Evolutionary conservation across 192 early-diverging fungal genomes (phyloP).

Genomic region (Geosiphon pyriformis): DNA sequence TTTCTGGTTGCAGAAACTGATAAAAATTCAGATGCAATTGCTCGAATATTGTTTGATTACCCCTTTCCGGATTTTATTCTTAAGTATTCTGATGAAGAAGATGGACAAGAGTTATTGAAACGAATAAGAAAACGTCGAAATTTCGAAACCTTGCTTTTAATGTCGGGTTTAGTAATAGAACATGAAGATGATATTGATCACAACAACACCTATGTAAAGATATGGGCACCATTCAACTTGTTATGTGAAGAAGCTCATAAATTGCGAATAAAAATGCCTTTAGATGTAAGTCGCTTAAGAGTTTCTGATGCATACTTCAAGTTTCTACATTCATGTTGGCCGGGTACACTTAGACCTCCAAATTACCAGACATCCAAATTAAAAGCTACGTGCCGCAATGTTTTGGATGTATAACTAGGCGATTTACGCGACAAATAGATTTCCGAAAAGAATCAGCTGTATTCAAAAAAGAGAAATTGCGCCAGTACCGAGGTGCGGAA

Average conservation of each 20-base stretch:
- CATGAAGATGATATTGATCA: constrained; percentile 32
- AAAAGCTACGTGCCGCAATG: constrained; percentile 21
- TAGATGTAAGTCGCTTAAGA: constrained; percentile 24
- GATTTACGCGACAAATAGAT: constrained; percentile 20
- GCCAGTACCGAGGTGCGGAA: constrained; percentile 34
- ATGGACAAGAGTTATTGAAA: constrained; percentile 24
- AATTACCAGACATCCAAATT: too few relatives aligned
- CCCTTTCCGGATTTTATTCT: constrained; percentile 39
- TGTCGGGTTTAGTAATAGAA: constrained; percentile 34
- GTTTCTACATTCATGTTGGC: too few relatives aligned
- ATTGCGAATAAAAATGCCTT: constrained; percentile 29
- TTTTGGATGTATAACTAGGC: constrained; percentile 24
- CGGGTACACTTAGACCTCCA: too few relatives aligned
- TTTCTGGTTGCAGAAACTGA: constrained; percentile 24
- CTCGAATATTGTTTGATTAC: constrained; percentile 34
- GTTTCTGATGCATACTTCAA: neutral
- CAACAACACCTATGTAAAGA: constrained; percentile 37
- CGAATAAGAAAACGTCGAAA: constrained; percentile 19
- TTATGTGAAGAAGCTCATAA: constrained; percentile 39
- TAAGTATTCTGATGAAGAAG: constrained; percentile 31
- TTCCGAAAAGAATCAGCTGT: constrained; percentile 31
- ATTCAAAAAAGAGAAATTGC: constrained; percentile 33
- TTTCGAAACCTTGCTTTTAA: constrained; percentile 36
- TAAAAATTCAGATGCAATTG: constrained; percentile 35
- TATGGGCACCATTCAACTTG: constrained; percentile 36